Percentiles rank a stretch among this genome's conserved stretches.
phyloP scores from a whole-genome alignment of 441 rosid species.

The Pelargonium citronellum region DNA sequence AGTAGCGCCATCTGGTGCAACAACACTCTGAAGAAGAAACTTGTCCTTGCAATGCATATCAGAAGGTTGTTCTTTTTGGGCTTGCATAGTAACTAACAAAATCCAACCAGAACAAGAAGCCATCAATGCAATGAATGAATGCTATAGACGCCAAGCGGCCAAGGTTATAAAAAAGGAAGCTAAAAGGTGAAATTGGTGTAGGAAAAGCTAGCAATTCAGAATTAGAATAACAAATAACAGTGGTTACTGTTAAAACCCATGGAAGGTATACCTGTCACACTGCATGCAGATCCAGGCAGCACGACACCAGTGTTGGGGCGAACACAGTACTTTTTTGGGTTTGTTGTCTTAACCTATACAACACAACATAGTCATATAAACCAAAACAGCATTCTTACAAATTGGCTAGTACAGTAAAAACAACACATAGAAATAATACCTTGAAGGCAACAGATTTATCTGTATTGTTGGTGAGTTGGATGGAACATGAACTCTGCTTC shows the following conservation, averaged over 20 bases:
- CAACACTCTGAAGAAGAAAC: constrained; percentile 73
- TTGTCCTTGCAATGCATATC: constrained; percentile 92
- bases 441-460: constrained; percentile 72
- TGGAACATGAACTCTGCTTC: constrained; percentile 70
- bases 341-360: constrained; percentile 74
- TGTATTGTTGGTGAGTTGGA: constrained; percentile 63
- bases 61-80: constrained; percentile 69
- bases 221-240: background rate
- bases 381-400: background rate
- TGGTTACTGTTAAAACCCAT: background rate
- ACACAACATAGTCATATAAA: background rate
- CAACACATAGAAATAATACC: constrained; percentile 29
- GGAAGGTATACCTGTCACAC: constrained; percentile 49
- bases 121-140: background rate
- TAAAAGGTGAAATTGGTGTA: background rate
- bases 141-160: background rate
- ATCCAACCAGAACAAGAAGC: constrained; percentile 18
- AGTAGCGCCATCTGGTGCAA: constrained; percentile 50
- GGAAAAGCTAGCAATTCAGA: background rate
- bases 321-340: constrained; percentile 76
- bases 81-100: constrained; percentile 79
- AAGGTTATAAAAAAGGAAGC: background rate
- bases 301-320: constrained; percentile 75
- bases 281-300: constrained; percentile 55
- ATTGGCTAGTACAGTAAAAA: background rate